These are phyloP conservation scores for Parachaetomium inaequale DNA, from an alignment of 495 filamentous ascomycete species.

Conservation along the genomic window DNA sequence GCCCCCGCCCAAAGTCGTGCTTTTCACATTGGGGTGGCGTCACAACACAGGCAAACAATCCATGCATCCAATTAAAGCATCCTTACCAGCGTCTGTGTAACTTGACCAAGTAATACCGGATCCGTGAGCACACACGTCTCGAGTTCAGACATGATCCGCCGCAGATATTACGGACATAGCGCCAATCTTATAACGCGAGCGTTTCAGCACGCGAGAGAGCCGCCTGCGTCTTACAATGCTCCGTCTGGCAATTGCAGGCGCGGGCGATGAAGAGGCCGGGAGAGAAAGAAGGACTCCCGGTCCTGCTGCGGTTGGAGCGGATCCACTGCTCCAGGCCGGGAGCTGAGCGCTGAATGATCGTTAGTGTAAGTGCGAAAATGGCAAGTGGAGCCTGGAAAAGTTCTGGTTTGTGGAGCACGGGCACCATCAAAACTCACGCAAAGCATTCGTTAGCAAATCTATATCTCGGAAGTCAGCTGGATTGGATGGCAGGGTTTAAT, in stretches of 20 bases:
- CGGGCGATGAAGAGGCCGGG: not conserved
- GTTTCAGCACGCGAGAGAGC: not conserved
- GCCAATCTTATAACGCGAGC: not conserved
- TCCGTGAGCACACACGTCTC: not conserved
- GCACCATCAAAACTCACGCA: slow-evolving; percentile 2
- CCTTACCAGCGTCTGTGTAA: not conserved
- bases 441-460: slow-evolving; percentile 28
- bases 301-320: no score
- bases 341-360: not conserved
- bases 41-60: slow-evolving; percentile 1
- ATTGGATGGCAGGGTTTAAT: slow-evolving; percentile 29
- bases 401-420: slow-evolving; percentile 5
- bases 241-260: not conserved
- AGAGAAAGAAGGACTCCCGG: no score
- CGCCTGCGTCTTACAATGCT: not conserved
- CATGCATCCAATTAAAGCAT: not conserved
- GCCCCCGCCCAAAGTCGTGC: not conserved
- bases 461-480: slow-evolving; percentile 24
- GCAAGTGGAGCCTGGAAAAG: slow-evolving; percentile 9
- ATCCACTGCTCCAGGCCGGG: not conserved
- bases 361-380: not conserved
- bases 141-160: not conserved
- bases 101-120: not conserved
- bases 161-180: slow-evolving; percentile 1
- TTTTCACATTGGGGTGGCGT: not conserved